These are phyloP conservation scores for Botrytis hyacinthi DNA, from an alignment of 2,329 filamentous ascomycete species.

Conservation along the genomic window DNA sequence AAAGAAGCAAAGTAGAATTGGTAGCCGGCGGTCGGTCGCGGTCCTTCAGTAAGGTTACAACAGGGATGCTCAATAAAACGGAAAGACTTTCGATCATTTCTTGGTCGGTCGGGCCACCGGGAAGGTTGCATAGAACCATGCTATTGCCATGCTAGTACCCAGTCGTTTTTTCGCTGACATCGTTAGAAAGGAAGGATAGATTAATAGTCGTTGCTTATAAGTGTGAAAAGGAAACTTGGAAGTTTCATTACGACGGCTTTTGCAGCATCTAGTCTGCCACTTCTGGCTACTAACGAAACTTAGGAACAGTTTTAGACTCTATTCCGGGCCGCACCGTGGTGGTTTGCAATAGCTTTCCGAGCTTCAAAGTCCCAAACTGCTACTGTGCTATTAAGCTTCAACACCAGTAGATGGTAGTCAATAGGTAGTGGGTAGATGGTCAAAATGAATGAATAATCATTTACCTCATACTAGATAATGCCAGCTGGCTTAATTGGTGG, in stretches of 20 bases:
- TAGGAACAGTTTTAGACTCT: neutral
- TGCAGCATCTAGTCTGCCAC: neutral
- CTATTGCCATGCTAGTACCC: constrained; percentile 21
- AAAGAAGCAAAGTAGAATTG: constrained; percentile 2
- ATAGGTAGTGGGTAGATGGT: neutral
- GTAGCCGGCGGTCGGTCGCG: constrained; percentile 8
- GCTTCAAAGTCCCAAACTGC: neutral
- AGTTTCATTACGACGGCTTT: neutral
- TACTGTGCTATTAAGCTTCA: neutral
- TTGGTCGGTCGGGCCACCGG: constrained; percentile 18
- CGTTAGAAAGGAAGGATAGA: constrained; percentile 1
- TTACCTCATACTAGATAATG: neutral
- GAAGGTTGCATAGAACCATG: constrained; percentile 20
- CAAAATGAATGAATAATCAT: neutral
- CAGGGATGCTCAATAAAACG: constrained; percentile 7
- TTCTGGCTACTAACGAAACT: neutral
- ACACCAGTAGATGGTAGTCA: neutral
- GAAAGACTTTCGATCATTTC: constrained; percentile 7
- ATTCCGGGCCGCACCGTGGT: constrained; percentile 6
- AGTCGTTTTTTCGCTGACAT: constrained; percentile 11
- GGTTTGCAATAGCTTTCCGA: neutral
- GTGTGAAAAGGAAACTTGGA: neutral
- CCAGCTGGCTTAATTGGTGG: constrained; percentile 1
- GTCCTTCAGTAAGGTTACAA: neutral
- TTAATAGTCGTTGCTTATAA: neutral